Evolutionary conservation across 352 stramenopile genomes (phyloP).

Genomic region (Peronospora destructor): DNA sequence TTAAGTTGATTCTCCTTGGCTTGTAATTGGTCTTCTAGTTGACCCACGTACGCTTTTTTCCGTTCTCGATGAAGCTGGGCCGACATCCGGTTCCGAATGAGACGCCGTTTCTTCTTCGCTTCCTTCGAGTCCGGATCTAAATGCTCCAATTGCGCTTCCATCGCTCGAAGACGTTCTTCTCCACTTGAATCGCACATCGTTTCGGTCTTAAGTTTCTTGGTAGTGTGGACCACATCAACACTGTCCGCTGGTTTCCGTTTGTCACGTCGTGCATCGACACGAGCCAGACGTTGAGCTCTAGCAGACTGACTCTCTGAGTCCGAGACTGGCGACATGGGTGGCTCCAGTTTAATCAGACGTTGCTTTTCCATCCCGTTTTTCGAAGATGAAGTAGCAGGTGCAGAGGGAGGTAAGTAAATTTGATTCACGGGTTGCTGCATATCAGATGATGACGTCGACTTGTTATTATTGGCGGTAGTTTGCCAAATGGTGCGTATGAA

Average conservation of each 20-base stretch:
- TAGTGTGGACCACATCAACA: slow-evolving; percentile 15
- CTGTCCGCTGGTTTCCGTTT: slow-evolving; percentile 60
- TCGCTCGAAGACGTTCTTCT: slow-evolving; percentile 71
- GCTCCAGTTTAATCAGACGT: slow-evolving; percentile 57
- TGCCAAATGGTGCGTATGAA: slow-evolving; percentile 72
- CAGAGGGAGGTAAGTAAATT: slow-evolving; percentile 44
- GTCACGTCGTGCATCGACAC: slow-evolving; percentile 66
- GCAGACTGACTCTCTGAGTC: slow-evolving; percentile 19
- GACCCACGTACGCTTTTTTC: slow-evolving; percentile 85
- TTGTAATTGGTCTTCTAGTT: slow-evolving; percentile 77
- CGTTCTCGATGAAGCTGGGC: slow-evolving; percentile 81
- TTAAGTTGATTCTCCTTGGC: slow-evolving; percentile 79
- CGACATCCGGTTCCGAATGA: slow-evolving; percentile 87
- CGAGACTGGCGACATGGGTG: slow-evolving; percentile 11
- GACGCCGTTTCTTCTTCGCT: slow-evolving; percentile 83
- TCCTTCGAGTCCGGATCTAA: slow-evolving; percentile 85
- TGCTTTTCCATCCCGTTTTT: slow-evolving; percentile 14
- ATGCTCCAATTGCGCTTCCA: slow-evolving; percentile 79
- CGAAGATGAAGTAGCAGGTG: slow-evolving; percentile 17
- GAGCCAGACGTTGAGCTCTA: slow-evolving; percentile 62
- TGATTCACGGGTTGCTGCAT: slow-evolving; percentile 44
- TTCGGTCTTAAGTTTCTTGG: slow-evolving; percentile 79
- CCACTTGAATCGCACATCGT: slow-evolving; percentile 47
- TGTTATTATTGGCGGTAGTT: slow-evolving; percentile 18
- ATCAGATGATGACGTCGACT: slow-evolving; percentile 20